Evolutionary conservation across 176 grass and related monocot genomes (phyloP).

Genomic region (maize (Zea mays)): Zm-B73-REFERENCE-NAM-5.0 NC_050103.1:166444001-166444500

Average conservation of each 20-base stretch:
- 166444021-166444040: too few relatives aligned
- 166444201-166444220: constrained; percentile 72
- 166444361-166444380: constrained; percentile 55
- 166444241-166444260: constrained; percentile 76
- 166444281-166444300: constrained; percentile 42
- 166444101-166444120: constrained; percentile 98
- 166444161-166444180: constrained; percentile 86
- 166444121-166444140: constrained; percentile 82
- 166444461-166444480: background rate
- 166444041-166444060: constrained; percentile 38
- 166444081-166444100: constrained; percentile 79
- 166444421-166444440: background rate
- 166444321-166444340: constrained; percentile 86
- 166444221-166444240: constrained; percentile 96
- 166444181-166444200: constrained; percentile 72
- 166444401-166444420: constrained; percentile 10
- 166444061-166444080: constrained; percentile 57
- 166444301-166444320: constrained; percentile 80
- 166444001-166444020: too few relatives aligned
- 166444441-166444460: background rate
- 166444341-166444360: constrained; percentile 89
- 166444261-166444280: constrained; percentile 43
- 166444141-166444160: constrained; percentile 93
- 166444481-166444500: constrained; percentile 27
- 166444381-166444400: background rate